phyloP scores from a whole-genome alignment of 139 green algal genomes.

The Tetratostichococcus sp. region DNA sequence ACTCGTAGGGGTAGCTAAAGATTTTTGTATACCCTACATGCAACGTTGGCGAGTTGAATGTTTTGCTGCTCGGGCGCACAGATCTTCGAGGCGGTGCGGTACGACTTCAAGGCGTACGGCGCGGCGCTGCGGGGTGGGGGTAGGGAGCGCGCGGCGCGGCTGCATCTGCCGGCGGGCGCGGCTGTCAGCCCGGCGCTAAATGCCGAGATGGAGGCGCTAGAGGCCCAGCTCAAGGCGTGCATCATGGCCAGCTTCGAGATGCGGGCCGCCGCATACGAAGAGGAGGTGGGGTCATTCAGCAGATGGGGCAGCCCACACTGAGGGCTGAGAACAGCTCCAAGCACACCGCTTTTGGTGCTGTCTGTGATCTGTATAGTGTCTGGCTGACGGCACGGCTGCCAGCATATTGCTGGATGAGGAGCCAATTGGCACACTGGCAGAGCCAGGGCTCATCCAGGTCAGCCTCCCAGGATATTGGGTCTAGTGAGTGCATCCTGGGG shows the following conservation, averaged over 20 bases:
- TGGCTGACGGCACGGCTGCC: too few species aligned
- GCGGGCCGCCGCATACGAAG: constrained; percentile 65
- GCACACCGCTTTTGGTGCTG: too few species aligned
- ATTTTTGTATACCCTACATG: too few species aligned
- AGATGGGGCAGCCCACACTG: too few species aligned
- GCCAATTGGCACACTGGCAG: not conserved
- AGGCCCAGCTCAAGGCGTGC: constrained; percentile 50
- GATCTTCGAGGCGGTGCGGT: constrained; percentile 62
- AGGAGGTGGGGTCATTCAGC: constrained; percentile 47
- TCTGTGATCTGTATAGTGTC: too few species aligned
- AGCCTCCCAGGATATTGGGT: too few species aligned
- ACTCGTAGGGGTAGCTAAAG: too few species aligned
- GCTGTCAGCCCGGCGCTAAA: constrained; percentile 11
- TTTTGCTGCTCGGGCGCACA: not conserved
- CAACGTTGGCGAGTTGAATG: too few species aligned
- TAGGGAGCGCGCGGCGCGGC: constrained; percentile 45
- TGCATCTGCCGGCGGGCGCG: constrained; percentile 34
- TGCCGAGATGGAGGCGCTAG: constrained; percentile 58
- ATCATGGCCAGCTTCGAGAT: constrained; percentile 70
- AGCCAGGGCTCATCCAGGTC: too few species aligned
- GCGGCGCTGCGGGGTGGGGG: not conserved
- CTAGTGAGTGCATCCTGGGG: too few species aligned
- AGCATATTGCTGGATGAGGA: not conserved
- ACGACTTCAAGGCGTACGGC: constrained; percentile 56
- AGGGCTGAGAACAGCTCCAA: too few species aligned